Conservation (phyloP, 1,284 basidiomycete species). For the Malassezia arunalokei region DNA sequence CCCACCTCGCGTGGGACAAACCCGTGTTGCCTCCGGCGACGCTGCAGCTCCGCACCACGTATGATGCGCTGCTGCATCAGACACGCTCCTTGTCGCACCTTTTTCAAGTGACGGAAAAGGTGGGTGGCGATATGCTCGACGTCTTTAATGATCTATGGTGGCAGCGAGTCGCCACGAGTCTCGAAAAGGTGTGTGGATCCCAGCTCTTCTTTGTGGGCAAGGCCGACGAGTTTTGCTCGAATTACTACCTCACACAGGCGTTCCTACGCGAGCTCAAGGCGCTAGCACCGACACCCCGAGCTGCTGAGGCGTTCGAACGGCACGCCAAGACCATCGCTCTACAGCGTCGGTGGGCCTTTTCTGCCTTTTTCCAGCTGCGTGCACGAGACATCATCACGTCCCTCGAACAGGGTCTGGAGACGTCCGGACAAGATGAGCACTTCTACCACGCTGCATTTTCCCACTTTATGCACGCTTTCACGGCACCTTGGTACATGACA, state of each 20-base stretch:
- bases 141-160: conserved; percentile 60
- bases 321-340: conserved; percentile 64
- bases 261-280: conserved; percentile 76
- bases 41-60: not conserved
- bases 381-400: conserved; percentile 75
- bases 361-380: conserved; percentile 92
- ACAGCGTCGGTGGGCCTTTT: conserved; percentile 79
- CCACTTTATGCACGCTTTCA: conserved; percentile 19
- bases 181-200: conserved; percentile 70
- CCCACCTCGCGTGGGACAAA: not conserved
- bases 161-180: conserved; percentile 64
- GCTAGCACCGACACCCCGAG: conserved; percentile 58
- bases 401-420: conserved; percentile 18
- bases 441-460: conserved; percentile 13
- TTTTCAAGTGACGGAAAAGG: not conserved
- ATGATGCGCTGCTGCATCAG: conserved; percentile 1
- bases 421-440: not conserved
- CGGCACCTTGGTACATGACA: conserved; percentile 22
- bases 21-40: not conserved
- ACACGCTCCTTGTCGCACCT: not conserved
- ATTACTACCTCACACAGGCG: conserved; percentile 67
- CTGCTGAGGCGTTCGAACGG: conserved; percentile 43
- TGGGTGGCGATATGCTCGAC: conserved; percentile 13
- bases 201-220: conserved; percentile 78
- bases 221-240: conserved; percentile 68